phyloP scores from a whole-genome alignment of 2,329 filamentous ascomycete species.

The Penicillium frequentans region DNA sequence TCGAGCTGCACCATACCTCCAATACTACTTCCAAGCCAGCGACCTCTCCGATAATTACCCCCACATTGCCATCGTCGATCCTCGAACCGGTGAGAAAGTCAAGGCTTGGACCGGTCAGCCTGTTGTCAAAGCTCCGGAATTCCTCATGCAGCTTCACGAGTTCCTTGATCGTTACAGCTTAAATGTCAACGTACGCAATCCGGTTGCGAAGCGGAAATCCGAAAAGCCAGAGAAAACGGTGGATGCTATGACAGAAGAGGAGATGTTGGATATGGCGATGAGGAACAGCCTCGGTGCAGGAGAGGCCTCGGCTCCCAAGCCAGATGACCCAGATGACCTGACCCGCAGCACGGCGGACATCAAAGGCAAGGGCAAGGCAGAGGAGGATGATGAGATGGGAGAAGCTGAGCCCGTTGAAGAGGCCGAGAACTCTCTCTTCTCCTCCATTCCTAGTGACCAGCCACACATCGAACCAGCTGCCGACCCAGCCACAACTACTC shows the following conservation, averaged over 20 bases:
- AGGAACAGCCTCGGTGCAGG: slow-evolving; percentile 75
- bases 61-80: slow-evolving; percentile 93
- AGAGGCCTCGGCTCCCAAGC: slow-evolving; percentile 49
- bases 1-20: slow-evolving; percentile 75
- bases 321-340: slow-evolving; percentile 82
- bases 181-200: slow-evolving; percentile 84
- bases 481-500: slow-evolving; percentile 70
- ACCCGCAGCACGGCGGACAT: slow-evolving; percentile 64
- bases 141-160: slow-evolving; percentile 87
- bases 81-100: slow-evolving; percentile 92
- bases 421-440: slow-evolving; percentile 55
- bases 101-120: slow-evolving; percentile 91
- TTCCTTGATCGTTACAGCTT: slow-evolving; percentile 97
- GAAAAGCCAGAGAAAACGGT: slow-evolving; percentile 73
- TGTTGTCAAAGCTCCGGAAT: slow-evolving; percentile 73
- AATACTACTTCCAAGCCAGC: slow-evolving; percentile 81
- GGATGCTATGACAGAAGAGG: slow-evolving; percentile 89
- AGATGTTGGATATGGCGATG: slow-evolving; percentile 93
- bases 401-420: slow-evolving; percentile 38
- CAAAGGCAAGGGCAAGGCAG: slow-evolving; percentile 51
- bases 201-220: slow-evolving; percentile 75
- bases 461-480: slow-evolving; percentile 77
- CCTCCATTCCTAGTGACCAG: slow-evolving; percentile 67
- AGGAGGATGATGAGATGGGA: slow-evolving; percentile 37
- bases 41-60: slow-evolving; percentile 90